Conservation (phyloP, 2,329 filamentous ascomycete genomes). For the Neoscytalidium dimidiatum region DNA sequence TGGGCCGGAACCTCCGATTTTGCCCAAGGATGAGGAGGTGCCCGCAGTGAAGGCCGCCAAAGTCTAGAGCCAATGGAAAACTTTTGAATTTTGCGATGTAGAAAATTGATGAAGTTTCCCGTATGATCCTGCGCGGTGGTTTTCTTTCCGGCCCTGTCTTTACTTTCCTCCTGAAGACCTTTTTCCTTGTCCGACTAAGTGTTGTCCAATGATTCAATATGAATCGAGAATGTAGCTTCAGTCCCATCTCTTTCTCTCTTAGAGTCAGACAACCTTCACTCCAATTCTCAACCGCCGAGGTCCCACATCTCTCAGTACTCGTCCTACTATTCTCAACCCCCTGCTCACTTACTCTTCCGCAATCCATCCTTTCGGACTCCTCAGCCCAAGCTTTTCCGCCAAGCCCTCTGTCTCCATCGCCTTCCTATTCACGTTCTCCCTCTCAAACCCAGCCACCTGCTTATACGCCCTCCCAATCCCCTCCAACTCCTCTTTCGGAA, state of each 20-base stretch:
- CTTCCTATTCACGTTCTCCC: constrained; percentile 46
- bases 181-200: too few relatives aligned
- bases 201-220: too few relatives aligned
- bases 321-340: not conserved
- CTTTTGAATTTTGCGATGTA: not conserved
- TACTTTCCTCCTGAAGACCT: too few relatives aligned
- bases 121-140: too few relatives aligned
- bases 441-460: constrained; percentile 49
- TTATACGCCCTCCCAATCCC: constrained; percentile 39
- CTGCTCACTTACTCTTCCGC: not conserved
- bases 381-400: constrained; percentile 27
- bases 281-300: too few relatives aligned
- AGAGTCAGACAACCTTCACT: too few relatives aligned
- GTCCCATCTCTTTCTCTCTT: too few relatives aligned
- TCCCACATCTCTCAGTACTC: too few relatives aligned
- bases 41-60: constrained; percentile 48
- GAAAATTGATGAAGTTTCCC: too few relatives aligned
- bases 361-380: constrained; percentile 25
- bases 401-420: constrained; percentile 38
- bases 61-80: not conserved
- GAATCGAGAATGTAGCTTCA: too few relatives aligned
- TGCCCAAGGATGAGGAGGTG: constrained; percentile 79
- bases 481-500: constrained; percentile 43
- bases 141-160: too few relatives aligned
- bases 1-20: constrained; percentile 79